Percentiles rank a stretch among this genome's conserved stretches.
phyloP scores from a whole-genome alignment of 139 green algal genomes.

The Zygnema circumcarinatum region DNA sequence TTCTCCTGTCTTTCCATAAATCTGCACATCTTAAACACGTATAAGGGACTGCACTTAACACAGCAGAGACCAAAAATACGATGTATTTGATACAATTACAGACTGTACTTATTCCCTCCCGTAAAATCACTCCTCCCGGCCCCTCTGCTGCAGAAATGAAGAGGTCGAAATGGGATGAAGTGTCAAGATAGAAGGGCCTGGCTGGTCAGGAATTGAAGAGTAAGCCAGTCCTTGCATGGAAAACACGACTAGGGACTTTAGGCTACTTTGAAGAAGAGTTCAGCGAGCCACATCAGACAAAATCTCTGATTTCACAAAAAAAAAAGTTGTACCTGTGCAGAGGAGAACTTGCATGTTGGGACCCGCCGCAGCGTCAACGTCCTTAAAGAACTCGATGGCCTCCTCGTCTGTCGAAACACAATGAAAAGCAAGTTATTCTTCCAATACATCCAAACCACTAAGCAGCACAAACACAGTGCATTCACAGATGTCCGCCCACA shows the following conservation, averaged over 20 bases:
- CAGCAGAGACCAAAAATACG: background rate
- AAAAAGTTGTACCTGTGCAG: conserved; percentile 39
- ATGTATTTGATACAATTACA: background rate
- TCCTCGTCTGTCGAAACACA: conserved; percentile 49
- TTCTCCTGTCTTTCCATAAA: conserved; percentile 68
- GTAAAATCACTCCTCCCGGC: background rate
- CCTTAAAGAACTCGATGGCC: conserved; percentile 62
- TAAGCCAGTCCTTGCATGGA: too few relatives aligned
- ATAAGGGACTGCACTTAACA: background rate
- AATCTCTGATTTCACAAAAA: background rate
- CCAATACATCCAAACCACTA: too few relatives aligned
- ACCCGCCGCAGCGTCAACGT: conserved; percentile 39
- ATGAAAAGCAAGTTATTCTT: too few relatives aligned
- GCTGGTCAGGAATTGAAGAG: too few relatives aligned
- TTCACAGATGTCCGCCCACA: too few relatives aligned
- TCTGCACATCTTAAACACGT: conserved; percentile 41
- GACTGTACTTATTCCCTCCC: background rate
- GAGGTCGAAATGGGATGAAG: background rate
- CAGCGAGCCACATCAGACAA: too few relatives aligned
- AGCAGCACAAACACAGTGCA: too few relatives aligned
- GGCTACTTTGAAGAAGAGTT: too few relatives aligned
- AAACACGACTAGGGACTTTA: too few relatives aligned
- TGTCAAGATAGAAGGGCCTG: background rate
- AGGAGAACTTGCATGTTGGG: conserved; percentile 49
- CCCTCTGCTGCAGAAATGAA: background rate